Evolutionary conservation across 2,329 filamentous ascomycete species (phyloP).

Genomic region (Cladosporium sp.): DNA sequence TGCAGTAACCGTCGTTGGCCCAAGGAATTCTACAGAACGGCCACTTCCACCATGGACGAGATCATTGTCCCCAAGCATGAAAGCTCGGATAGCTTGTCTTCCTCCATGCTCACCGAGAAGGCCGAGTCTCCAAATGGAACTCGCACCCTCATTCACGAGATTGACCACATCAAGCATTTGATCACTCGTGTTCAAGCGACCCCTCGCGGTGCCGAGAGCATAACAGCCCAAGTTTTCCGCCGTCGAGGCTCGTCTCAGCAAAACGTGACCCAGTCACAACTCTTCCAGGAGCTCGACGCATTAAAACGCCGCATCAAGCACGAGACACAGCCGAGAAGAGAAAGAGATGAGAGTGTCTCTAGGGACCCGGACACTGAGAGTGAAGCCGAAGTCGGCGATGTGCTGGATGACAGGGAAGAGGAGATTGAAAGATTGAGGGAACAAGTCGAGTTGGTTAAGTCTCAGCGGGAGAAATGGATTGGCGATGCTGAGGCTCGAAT

Average conservation of each 20-base stretch:
- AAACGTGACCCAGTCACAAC: slow-evolving; percentile 16
- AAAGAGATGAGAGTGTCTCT: slow-evolving; percentile 3
- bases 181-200: slow-evolving; percentile 19
- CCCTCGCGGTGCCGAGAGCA: slow-evolving; percentile 16
- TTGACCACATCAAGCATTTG: slow-evolving; percentile 23
- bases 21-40: not conserved
- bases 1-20: too few species aligned
- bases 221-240: slow-evolving; percentile 24
- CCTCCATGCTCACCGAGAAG: slow-evolving; percentile 6
- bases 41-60: slow-evolving; percentile 5
- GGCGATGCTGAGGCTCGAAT: slow-evolving; percentile 32
- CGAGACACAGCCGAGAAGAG: slow-evolving; percentile 12
- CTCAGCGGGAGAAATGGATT: slow-evolving; percentile 28
- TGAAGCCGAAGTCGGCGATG: slow-evolving; percentile 21
- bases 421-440: slow-evolving; percentile 27
- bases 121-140: slow-evolving; percentile 6
- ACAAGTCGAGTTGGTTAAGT: slow-evolving; percentile 23
- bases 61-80: not conserved
- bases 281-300: slow-evolving; percentile 24
- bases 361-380: slow-evolving; percentile 25
- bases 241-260: slow-evolving; percentile 11
- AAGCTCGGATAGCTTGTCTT: slow-evolving; percentile 14
- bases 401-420: slow-evolving; percentile 28
- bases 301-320: slow-evolving; percentile 28
- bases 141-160: slow-evolving; percentile 20